Evolutionary conservation across 2,329 filamentous ascomycete genomes (phyloP).

Genomic region (Phialophora tarda): DNA sequence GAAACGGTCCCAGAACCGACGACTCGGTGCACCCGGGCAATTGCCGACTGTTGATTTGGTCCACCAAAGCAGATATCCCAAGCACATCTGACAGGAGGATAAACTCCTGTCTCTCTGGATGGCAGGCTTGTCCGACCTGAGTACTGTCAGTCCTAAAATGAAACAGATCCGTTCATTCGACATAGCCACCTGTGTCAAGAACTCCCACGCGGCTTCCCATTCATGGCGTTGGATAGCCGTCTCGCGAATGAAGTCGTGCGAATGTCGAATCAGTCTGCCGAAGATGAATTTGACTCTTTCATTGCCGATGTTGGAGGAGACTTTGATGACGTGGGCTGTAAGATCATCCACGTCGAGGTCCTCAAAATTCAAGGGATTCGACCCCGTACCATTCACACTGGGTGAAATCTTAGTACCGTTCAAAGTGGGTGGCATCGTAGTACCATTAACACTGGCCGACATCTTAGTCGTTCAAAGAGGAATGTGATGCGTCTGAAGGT

Average conservation of each 20-base stretch:
- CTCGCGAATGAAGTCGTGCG: constrained; percentile 5
- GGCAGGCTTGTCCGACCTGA: constrained; percentile 7
- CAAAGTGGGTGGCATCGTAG: background rate
- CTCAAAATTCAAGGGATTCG: background rate
- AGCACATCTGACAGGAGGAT: constrained; percentile 12
- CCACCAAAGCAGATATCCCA: constrained; percentile 6
- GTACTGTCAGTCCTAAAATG: background rate
- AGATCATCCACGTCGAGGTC: constrained; percentile 4
- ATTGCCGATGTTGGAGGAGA: background rate
- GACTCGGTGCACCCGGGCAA: constrained; percentile 1
- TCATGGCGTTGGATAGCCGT: background rate
- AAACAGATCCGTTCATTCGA: background rate
- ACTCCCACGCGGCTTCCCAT: background rate
- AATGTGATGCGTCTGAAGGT: background rate
- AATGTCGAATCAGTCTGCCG: background rate
- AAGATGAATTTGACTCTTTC: constrained; percentile 4
- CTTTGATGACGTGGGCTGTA: constrained; percentile 1
- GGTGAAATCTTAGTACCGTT: background rate
- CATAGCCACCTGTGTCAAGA: background rate
- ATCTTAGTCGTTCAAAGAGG: background rate
- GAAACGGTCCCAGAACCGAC: background rate
- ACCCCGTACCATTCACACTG: too few relatives aligned
- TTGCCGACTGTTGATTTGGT: constrained; percentile 7
- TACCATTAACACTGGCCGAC: background rate
- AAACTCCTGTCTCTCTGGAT: constrained; percentile 9